Percentiles rank a stretch among this genome's conserved stretches.
These are phyloP conservation scores for Rhodotorula babjevae DNA, from an alignment of 768 basidiomycete species.

Conservation along the genomic window DNA sequence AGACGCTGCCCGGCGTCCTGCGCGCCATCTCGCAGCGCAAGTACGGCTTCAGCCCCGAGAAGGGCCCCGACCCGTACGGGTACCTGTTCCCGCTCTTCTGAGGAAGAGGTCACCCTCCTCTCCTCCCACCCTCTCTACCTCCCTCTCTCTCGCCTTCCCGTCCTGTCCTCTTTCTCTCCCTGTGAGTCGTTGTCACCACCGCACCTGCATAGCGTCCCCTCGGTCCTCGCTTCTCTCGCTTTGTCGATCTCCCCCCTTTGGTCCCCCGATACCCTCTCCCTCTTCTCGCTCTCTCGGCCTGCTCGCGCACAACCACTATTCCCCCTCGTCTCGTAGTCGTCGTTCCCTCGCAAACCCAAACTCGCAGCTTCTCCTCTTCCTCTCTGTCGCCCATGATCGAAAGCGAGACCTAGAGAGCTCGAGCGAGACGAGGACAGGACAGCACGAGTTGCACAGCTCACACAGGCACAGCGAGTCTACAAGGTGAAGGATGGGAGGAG, in stretches of 20 bases:
- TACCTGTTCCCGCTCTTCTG: constrained; percentile 37
- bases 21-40: constrained; percentile 32
- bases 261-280: neutral
- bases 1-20: constrained; percentile 38
- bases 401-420: too few species aligned
- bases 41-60: constrained; percentile 22
- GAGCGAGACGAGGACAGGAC: too few species aligned
- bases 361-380: too few species aligned
- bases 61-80: constrained; percentile 31
- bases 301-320: neutral
- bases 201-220: too few species aligned
- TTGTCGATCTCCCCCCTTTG: neutral
- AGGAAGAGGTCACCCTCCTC: neutral
- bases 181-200: too few species aligned
- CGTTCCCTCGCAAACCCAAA: neutral
- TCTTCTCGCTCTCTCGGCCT: neutral
- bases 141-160: neutral
- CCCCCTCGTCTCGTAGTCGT: neutral
- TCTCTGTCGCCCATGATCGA: too few species aligned
- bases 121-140: neutral
- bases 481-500: neutral
- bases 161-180: too few species aligned
- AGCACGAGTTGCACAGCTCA: too few species aligned
- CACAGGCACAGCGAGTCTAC: too few species aligned
- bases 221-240: too few species aligned